A percentile compares a stretch with the other conserved stretches of the same genome.
These are phyloP conservation scores for Byssoonygena ceratinophila DNA, from an alignment of 2,329 filamentous ascomycete species.

Conservation along the genomic window DNA sequence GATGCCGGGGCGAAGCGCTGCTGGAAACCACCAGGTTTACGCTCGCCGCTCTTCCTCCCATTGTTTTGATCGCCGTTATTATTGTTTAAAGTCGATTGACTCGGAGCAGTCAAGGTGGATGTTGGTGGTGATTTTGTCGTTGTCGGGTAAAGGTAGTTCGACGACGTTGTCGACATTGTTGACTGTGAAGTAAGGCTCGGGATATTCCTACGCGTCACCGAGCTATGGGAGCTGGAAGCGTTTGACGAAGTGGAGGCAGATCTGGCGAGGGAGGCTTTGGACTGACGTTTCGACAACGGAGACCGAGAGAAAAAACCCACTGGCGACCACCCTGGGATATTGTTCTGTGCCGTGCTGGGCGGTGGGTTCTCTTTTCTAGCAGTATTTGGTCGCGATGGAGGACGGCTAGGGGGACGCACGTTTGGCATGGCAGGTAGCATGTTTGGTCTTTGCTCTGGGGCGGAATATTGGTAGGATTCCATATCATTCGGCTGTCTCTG, in stretches of 20 bases:
- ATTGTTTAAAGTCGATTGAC: neutral
- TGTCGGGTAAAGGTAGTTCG: neutral
- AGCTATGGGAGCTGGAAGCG: slow-evolving; percentile 1
- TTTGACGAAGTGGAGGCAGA: slow-evolving; percentile 1
- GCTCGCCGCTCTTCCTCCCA: neutral
- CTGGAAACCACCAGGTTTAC: neutral
- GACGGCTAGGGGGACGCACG: neutral
- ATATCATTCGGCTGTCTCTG: slow-evolving; percentile 45
- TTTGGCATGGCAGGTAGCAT: neutral
- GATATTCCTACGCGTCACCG: slow-evolving; percentile 2
- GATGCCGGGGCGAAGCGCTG: slow-evolving; percentile 25
- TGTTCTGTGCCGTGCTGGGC: neutral
- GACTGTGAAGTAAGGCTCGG: slow-evolving; percentile 8
- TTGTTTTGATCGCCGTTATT: neutral
- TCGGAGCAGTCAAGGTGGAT: neutral
- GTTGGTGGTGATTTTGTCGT: neutral
- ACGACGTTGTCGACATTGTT: neutral
- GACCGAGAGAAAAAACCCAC: neutral
- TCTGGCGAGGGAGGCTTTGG: neutral
- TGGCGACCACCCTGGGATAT: neutral
- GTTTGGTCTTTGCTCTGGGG: slow-evolving; percentile 45
- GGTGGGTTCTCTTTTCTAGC: neutral
- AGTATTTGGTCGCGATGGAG: neutral
- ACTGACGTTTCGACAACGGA: slow-evolving; percentile 2
- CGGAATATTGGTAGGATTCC: slow-evolving; percentile 49